Evolutionary conservation across 805 yeast genomes (phyloP).

Genomic region (Candida loeiensis): DNA sequence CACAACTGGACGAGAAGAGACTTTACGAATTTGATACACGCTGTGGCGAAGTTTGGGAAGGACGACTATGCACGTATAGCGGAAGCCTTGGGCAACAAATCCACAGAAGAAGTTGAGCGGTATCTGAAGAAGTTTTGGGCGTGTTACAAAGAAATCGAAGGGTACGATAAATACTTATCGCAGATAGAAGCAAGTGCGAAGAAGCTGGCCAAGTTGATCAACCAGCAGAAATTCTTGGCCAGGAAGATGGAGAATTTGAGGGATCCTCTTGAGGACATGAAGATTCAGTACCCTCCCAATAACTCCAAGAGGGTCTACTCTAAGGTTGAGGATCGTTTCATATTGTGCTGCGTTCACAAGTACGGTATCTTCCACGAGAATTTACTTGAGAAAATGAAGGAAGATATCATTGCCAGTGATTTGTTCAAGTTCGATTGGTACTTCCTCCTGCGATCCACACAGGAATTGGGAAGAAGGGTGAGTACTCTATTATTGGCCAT

Average conservation of each 20-base stretch:
- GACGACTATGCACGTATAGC: slow-evolving; percentile 48
- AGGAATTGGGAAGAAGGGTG: slow-evolving; percentile 67
- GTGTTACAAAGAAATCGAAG: slow-evolving; percentile 57
- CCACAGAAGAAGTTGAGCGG: slow-evolving; percentile 53
- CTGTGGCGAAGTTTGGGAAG: slow-evolving; percentile 65
- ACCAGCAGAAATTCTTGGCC: slow-evolving; percentile 54
- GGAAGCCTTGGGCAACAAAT: slow-evolving; percentile 52
- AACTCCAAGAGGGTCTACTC: slow-evolving; percentile 74
- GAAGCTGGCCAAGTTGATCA: slow-evolving; percentile 51
- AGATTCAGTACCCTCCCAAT: slow-evolving; percentile 75
- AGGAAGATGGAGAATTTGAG: slow-evolving; percentile 50
- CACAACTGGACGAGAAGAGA: slow-evolving; percentile 72
- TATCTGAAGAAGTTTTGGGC: slow-evolving; percentile 66
- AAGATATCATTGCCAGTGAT: slow-evolving; percentile 57
- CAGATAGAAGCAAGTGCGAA: slow-evolving; percentile 74
- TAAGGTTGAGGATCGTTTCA: slow-evolving; percentile 65
- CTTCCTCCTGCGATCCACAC: slow-evolving; percentile 65
- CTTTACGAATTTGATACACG: slow-evolving; percentile 66
- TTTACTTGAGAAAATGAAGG: slow-evolving; percentile 60
- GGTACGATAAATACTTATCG: slow-evolving; percentile 65
- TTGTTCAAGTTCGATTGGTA: slow-evolving; percentile 73
- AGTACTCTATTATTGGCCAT: slow-evolving; percentile 65
- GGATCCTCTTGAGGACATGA: slow-evolving; percentile 62
- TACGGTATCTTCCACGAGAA: slow-evolving; percentile 60
- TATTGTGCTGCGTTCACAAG: slow-evolving; percentile 57